Percentiles rank a stretch among this genome's conserved stretches.
phyloP scores from a whole-genome alignment of 192 early-diverging fungal species.

The Chytriomyces sp. region DNA sequence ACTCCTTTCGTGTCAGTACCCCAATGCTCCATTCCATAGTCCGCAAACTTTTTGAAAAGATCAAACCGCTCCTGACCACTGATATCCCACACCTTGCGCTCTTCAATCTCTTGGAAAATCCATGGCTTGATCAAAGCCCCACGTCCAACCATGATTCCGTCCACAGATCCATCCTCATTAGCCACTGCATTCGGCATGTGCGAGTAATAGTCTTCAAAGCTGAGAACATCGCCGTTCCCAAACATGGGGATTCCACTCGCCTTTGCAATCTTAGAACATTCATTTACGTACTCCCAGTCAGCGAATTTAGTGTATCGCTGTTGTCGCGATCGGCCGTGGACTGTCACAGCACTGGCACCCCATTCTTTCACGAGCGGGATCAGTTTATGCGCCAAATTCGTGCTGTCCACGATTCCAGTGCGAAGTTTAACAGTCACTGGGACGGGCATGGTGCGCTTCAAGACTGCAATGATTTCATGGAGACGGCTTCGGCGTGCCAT shows the following conservation, averaged over 20 bases:
- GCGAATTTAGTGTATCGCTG: conserved; percentile 91
- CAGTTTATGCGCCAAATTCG: conserved; percentile 73
- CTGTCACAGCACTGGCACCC: conserved; percentile 68
- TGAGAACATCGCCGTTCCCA: conserved; percentile 76
- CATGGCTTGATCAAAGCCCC: conserved; percentile 96
- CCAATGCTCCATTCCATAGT: conserved; percentile 95
- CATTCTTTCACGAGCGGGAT: conserved; percentile 69
- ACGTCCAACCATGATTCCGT: conserved; percentile 92
- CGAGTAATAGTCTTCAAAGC: conserved; percentile 81
- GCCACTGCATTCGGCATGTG: conserved; percentile 48
- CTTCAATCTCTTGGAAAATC: conserved; percentile 94
- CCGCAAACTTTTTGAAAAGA: conserved; percentile 79
- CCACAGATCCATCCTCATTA: conserved; percentile 21
- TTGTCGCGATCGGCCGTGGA: conserved; percentile 91
- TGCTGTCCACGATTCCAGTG: conserved; percentile 70
- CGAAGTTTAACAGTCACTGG: conserved; percentile 93
- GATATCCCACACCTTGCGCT: conserved; percentile 88
- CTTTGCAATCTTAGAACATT: conserved; percentile 48
- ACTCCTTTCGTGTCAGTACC: conserved; percentile 88
- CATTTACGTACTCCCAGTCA: conserved; percentile 89
- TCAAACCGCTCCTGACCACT: conserved; percentile 87
- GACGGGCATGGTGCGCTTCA: conserved; percentile 71
- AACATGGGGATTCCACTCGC: conserved; percentile 54
- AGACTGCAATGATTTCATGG: conserved; percentile 74
- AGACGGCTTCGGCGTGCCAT: conserved; percentile 71